phyloP scores from a whole-genome alignment of 2,329 filamentous ascomycete genomes.

The Neopestalotiopsis rosae region DNA sequence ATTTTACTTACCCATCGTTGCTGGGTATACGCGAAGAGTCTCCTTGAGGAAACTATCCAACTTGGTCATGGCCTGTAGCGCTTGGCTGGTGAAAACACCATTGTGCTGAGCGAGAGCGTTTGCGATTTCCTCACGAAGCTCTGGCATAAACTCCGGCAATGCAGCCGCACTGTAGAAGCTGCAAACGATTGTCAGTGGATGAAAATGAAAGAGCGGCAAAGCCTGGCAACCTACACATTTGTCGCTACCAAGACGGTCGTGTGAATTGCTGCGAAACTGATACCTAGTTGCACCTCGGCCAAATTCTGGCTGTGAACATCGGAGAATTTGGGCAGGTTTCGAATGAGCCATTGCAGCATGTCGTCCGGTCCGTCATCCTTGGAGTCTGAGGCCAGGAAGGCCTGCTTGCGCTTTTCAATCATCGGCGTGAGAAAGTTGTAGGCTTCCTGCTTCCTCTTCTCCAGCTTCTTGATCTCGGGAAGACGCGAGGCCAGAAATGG shows the following conservation, averaged over 20 bases:
- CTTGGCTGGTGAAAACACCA: slow-evolving; percentile 32
- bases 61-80: slow-evolving; percentile 38
- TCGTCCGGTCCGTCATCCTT: slow-evolving; percentile 38
- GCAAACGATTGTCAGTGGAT: neutral
- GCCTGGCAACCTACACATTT: slow-evolving; percentile 37
- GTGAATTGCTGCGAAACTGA: slow-evolving; percentile 52
- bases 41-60: slow-evolving; percentile 38
- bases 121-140: slow-evolving; percentile 53
- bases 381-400: neutral
- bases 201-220: neutral
- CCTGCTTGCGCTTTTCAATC: neutral
- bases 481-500: neutral
- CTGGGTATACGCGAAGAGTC: slow-evolving; percentile 26
- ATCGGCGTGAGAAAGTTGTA: slow-evolving; percentile 7
- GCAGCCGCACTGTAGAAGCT: slow-evolving; percentile 53
- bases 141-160: slow-evolving; percentile 48
- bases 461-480: slow-evolving; percentile 8
- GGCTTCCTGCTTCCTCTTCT: neutral
- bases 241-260: slow-evolving; percentile 46
- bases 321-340: slow-evolving; percentile 33
- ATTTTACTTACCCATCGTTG: slow-evolving; percentile 27
- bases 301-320: slow-evolving; percentile 35
- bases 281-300: slow-evolving; percentile 40
- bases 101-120: slow-evolving; percentile 36
- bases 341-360: slow-evolving; percentile 48